These are phyloP conservation scores for Dactylis glomerata DNA, from an alignment of 176 grass and related monocot species.

Conservation along the genomic window DNA sequence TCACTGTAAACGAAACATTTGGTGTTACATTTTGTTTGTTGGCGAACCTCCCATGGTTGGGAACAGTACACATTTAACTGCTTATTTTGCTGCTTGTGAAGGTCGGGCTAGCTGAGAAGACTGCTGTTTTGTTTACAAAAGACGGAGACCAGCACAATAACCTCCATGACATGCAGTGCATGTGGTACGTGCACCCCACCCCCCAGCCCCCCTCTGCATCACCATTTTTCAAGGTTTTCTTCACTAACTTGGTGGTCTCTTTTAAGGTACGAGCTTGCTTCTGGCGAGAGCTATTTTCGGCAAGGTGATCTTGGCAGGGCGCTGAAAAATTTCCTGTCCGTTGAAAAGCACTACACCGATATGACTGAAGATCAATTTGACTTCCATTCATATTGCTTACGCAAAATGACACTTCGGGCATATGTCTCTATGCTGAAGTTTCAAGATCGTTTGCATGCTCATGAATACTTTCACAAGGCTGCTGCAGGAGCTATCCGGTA, in stretches of 20 bases:
- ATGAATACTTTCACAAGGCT: slow-evolving; percentile 98
- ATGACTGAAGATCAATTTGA: slow-evolving; percentile 99
- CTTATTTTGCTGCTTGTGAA: slow-evolving; percentile 37
- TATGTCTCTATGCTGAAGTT: slow-evolving; percentile 99
- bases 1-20: not conserved
- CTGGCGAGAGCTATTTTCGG: slow-evolving; percentile 89
- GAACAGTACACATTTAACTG: not conserved
- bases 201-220: not conserved
- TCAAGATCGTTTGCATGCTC: slow-evolving; percentile 92
- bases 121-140: slow-evolving; percentile 98
- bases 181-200: slow-evolving; percentile 55
- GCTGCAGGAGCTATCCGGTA: slow-evolving; percentile 93
- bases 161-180: slow-evolving; percentile 99
- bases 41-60: not conserved
- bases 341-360: slow-evolving; percentile 93
- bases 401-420: slow-evolving; percentile 94
- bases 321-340: slow-evolving; percentile 91
- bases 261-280: slow-evolving; percentile 97
- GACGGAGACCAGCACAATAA: slow-evolving; percentile 99
- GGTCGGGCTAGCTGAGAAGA: slow-evolving; percentile 90
- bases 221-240: slow-evolving; percentile 1
- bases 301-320: slow-evolving; percentile 96
- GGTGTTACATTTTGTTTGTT: not conserved
- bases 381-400: slow-evolving; percentile 97
- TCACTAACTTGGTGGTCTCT: slow-evolving; percentile 15